Percentiles rank a stretch among this genome's conserved stretches.
Conservation (phyloP, 805 yeast species). For the Yamadazyma paraphyllophila region DNA sequence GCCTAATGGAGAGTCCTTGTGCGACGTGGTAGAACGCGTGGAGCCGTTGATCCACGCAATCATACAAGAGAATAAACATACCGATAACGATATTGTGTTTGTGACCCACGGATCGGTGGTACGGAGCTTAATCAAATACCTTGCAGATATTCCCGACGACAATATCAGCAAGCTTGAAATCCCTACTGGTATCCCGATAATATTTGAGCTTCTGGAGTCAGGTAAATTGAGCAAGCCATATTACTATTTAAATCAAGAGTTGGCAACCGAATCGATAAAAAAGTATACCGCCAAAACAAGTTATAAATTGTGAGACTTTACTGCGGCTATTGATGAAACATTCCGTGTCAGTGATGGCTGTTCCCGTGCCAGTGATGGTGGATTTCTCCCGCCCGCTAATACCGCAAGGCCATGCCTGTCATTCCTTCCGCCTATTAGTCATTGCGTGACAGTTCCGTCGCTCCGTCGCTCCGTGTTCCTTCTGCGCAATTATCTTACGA, state of each 20-base stretch:
- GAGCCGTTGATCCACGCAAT: slow-evolving; percentile 36
- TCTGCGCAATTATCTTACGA: no score
- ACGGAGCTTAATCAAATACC: slow-evolving; percentile 39
- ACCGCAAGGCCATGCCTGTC: no score
- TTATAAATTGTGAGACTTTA: slow-evolving; percentile 3
- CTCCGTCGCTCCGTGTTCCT: no score
- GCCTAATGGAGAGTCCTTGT: slow-evolving; percentile 41
- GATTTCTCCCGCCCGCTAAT: no score
- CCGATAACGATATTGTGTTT: slow-evolving; percentile 23
- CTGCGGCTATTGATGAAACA: background rate
- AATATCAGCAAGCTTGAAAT: slow-evolving; percentile 40
- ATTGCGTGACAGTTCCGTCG: no score
- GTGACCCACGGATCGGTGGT: slow-evolving; percentile 46
- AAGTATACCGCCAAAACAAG: slow-evolving; percentile 29
- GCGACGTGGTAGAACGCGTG: slow-evolving; percentile 38
- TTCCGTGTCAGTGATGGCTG: no score
- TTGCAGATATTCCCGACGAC: slow-evolving; percentile 34
- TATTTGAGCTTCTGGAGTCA: slow-evolving; percentile 36
- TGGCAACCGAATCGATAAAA: slow-evolving; percentile 38
- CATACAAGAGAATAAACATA: slow-evolving; percentile 24
- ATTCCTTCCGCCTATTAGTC: no score
- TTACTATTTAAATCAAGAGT: slow-evolving; percentile 41
- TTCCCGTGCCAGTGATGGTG: no score
- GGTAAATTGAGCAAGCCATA: slow-evolving; percentile 26
- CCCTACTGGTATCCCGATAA: slow-evolving; percentile 46